phyloP scores from a whole-genome alignment of 345 rosid species.

The Camelina hispida region DNA sequence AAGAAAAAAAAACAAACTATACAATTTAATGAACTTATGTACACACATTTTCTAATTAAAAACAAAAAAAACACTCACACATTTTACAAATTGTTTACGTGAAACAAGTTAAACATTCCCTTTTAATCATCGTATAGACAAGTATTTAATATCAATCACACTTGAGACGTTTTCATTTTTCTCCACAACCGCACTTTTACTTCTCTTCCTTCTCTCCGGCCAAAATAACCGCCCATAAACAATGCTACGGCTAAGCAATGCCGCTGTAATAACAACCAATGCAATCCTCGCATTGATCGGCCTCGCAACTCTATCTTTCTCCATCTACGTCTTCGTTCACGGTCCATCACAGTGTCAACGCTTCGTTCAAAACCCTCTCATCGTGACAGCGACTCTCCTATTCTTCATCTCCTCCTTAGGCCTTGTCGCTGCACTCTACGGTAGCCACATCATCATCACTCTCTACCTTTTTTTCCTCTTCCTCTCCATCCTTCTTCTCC shows the following conservation, averaged over 20 bases:
- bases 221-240: constrained; percentile 17
- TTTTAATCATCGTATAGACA: constrained; percentile 20
- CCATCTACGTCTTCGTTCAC: constrained; percentile 33
- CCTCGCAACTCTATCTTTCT: constrained; percentile 38
- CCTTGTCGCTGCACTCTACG: constrained; percentile 43
- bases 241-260: constrained; percentile 47
- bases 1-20: no score
- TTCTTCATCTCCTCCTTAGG: constrained; percentile 46
- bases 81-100: background rate
- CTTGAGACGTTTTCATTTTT: constrained; percentile 2
- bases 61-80: background rate
- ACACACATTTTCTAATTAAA: no score
- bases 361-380: constrained; percentile 43
- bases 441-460: constrained; percentile 41
- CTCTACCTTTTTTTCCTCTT: constrained; percentile 42
- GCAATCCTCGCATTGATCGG: constrained; percentile 41
- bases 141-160: constrained; percentile 8
- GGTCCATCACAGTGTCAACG: constrained; percentile 47
- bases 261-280: constrained; percentile 45
- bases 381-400: constrained; percentile 36
- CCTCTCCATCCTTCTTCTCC: constrained; percentile 40
- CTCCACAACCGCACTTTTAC: constrained; percentile 21
- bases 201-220: background rate
- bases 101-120: constrained; percentile 6
- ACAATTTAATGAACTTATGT: no score